These are phyloP conservation scores for Eimeria falciformis DNA, from an alignment of 169 alveolate species.

Conservation along the genomic window DNA sequence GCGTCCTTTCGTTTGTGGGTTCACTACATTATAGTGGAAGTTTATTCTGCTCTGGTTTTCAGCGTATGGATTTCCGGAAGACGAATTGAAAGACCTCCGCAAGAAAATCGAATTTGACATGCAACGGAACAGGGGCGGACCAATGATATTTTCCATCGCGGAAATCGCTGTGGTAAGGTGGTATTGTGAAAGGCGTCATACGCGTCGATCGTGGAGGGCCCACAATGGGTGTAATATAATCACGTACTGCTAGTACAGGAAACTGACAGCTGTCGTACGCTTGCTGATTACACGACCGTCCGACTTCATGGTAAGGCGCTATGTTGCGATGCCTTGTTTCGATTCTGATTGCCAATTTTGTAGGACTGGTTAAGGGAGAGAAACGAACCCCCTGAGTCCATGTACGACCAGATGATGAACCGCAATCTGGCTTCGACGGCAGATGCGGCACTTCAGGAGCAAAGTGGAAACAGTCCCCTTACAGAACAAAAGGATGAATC, in stretches of 20 bases:
- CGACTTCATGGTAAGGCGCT: no score
- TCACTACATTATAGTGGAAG: no score
- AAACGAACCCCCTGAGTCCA: conserved; percentile 33
- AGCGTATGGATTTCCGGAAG: not conserved
- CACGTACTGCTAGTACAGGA: no score
- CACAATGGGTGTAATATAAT: no score
- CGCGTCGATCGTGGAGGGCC: no score
- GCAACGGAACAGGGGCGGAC: not conserved
- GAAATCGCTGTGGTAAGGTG: not conserved
- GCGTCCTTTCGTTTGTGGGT: no score
- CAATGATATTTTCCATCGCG: not conserved
- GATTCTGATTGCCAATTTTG: not conserved
- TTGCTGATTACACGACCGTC: no score
- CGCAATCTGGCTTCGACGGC: not conserved
- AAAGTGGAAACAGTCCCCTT: not conserved
- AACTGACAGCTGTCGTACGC: no score
- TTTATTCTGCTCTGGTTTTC: not conserved
- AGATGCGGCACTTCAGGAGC: not conserved
- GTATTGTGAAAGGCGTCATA: no score
- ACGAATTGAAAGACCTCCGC: not conserved
- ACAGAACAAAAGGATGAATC: not conserved
- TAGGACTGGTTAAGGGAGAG: conserved; percentile 55
- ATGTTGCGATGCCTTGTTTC: no score
- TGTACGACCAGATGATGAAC: conserved; percentile 66
- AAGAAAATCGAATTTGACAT: not conserved